Evolutionary conservation across 768 basidiomycete species (phyloP), one percentile per base, ranked within the genome.

Genomic region (Collybia mongolica): DNA sequence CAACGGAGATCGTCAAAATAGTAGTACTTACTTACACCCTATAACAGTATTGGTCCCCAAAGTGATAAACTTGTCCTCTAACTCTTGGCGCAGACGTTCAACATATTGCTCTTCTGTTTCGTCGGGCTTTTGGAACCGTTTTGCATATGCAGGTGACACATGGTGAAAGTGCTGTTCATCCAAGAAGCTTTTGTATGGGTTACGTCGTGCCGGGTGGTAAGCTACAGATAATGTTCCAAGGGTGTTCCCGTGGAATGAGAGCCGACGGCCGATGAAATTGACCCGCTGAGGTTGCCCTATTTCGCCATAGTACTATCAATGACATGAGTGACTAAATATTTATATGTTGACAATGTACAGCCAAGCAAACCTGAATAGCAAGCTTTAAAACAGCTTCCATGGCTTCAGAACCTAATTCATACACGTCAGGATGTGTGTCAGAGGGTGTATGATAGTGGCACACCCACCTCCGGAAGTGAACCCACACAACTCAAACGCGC

Each of bases 171-270:
- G 75, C 2, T 79, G 66, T 7, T 73, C 65, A 60, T 90, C 80
- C 23, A 93, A 68, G 44, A 90, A 77, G 32, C 71, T 76, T 35
- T 74, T 79, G 61, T 89, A 93, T 4, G 87, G 86, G 11, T 70
- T 77, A 36, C 90, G 84, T 12, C 90, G 81, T 42, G 65, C 58
- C 3, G 87, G 83, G 58, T 93, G 84, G 55, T 81, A 72, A 2
- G 82, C 81, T 17, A 92, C 70, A 14, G 86, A 80, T 18, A 93
- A 69, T 0, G 88, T 87, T 29, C 74, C 77, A 22, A 92, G 58
- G 2, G 90, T 90, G 62, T 93, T 94, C 1, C 93, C 93, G 62
- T 95, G 93, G 70, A 83, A 96, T 2, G 88, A 90, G 29, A 92
- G 69, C 26, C 84, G 65, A 8, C 91, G 79, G 22, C 80, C 90